Conservation (phyloP, 306 rosid species). For the barrel medic (Medicago truncatula) region DNA sequence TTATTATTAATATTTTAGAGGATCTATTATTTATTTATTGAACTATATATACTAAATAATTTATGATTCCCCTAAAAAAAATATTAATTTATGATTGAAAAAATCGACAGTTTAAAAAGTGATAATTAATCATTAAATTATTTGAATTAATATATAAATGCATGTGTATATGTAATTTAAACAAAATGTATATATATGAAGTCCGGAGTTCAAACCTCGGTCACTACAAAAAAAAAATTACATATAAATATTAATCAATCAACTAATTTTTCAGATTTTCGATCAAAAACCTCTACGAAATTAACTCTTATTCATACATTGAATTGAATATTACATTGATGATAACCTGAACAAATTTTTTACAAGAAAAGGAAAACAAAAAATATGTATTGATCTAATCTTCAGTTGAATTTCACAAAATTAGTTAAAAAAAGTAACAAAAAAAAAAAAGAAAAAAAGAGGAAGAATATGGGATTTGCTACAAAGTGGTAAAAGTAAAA, state of each 20-base stretch:
- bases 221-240: no score
- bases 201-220: no score
- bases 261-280: not conserved
- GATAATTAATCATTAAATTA: not conserved
- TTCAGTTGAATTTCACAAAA: conserved; percentile 14
- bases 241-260: not conserved
- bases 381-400: not conserved
- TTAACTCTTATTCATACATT: not conserved
- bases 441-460: not conserved
- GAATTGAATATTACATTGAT: not conserved
- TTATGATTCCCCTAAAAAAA: no score
- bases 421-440: not conserved
- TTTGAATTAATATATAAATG: no score
- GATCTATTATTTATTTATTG: no score
- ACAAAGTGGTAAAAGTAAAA: conserved; percentile 7
- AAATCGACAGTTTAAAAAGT: no score
- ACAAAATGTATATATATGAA: no score
- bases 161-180: not conserved
- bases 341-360: conserved; percentile 16
- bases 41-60: no score
- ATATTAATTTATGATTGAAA: no score
- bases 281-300: not conserved
- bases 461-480: not conserved
- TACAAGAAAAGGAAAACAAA: not conserved
- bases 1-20: no score